phyloP scores from a whole-genome alignment of 345 rosid species.

The Leavenworthia alabamica region DNA sequence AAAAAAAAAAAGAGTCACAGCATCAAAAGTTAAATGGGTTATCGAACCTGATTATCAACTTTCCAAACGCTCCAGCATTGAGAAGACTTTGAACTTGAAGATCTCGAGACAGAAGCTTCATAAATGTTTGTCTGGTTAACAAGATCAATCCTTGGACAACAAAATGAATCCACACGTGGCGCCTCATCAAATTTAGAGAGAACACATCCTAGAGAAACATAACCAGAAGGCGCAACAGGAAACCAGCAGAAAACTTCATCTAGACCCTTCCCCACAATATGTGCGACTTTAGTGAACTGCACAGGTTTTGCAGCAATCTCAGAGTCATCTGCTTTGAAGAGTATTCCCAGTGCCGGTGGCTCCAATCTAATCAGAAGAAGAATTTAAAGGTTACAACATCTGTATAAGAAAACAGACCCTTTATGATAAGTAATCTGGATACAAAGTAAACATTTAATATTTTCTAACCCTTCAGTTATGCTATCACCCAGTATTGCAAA shows the following conservation, averaged over 20 bases:
- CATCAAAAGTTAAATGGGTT: slow-evolving; percentile 9
- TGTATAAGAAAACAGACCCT: slow-evolving; percentile 1
- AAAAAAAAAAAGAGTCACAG: slow-evolving; percentile 1
- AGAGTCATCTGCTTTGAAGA: slow-evolving; percentile 69
- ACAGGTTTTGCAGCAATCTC: slow-evolving; percentile 85
- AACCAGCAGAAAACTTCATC: too few species aligned
- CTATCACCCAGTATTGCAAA: too few species aligned
- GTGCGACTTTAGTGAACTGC: slow-evolving; percentile 80
- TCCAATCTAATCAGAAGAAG: slow-evolving; percentile 57
- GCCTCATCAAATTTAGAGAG: too few species aligned
- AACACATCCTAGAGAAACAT: too few species aligned
- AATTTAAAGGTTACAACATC: slow-evolving; percentile 16
- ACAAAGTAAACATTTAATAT: not conserved
- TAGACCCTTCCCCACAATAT: slow-evolving; percentile 74
- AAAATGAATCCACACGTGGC: too few species aligned
- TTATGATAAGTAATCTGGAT: not conserved
- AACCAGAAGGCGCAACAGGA: too few species aligned
- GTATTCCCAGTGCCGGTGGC: slow-evolving; percentile 80
- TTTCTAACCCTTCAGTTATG: slow-evolving; percentile 83
- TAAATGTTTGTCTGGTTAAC: too few species aligned
- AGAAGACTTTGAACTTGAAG: too few species aligned
- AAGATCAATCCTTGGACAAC: too few species aligned
- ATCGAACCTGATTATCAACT: slow-evolving; percentile 94
- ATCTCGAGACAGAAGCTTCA: too few species aligned
- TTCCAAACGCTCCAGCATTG: slow-evolving; percentile 98